Base-by-base conservation (phyloP, 345 rosid genomes). In the Pelargonium nanum region DNA sequence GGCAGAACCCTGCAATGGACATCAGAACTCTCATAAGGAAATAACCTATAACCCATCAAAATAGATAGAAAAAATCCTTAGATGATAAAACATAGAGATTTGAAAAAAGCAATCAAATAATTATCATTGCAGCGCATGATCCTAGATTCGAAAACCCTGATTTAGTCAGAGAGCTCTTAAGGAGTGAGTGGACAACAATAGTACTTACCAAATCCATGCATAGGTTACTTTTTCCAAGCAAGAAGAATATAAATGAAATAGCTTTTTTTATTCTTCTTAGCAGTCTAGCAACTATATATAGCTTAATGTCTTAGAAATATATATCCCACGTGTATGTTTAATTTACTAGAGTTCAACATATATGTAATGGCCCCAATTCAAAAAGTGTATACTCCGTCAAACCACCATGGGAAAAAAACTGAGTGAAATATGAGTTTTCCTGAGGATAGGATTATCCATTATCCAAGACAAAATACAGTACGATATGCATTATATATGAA, bases 1-100 rank as follows among this genome's bases (percentile, higher is more conserved):
- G 65, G 99, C 94, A 57, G 99, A 87, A 75, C 99, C 99, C 99
- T 92, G 88, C 64, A 72, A 75, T 66, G 44, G 48, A 40, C 15
- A 40, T 12, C 48, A 40, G 48, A 40, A 40, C 48, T 40, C 16
- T 3, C 32, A 28, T 2, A 6, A 6, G 48, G n/a, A n/a, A 40
- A 10, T 40, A 6, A 9, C 48, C 16, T 40, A 40, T 2, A 40
- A 40, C 16, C 15, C 2, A 40, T 40, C 16, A 40, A 0, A 17
- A 9, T 6, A 40, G 48, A 40, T 2, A 12, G 3, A 40, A 17
- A 40, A 7, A 40, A 17, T 17, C 60, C 10, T 56, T 56, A 24
- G 6, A 59, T 28, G 61, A 50, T 59, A 23, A 59, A 26, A 59
- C 15, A 25, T 28, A 59, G 26, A 34, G 19, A 16, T 59, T 25